Percentiles rank a stretch among this genome's conserved stretches.
phyloP scores from a whole-genome alignment of 495 filamentous ascomycete species.

The Aspergillus indologenus region DNA sequence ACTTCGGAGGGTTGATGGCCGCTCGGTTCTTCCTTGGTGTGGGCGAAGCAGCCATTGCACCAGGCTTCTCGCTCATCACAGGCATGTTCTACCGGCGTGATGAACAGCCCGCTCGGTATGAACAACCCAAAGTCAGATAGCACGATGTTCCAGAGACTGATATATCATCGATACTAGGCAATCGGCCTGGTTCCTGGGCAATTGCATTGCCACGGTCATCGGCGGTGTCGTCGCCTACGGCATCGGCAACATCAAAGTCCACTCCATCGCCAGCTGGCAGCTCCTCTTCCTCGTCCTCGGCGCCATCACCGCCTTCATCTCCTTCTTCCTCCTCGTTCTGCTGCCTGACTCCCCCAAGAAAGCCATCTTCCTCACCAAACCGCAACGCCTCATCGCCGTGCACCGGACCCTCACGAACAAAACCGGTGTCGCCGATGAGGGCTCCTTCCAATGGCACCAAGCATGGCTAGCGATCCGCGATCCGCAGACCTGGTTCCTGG shows the following conservation, averaged over 20 bases:
- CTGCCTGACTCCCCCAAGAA: slow-evolving; percentile 50
- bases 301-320: slow-evolving; percentile 36
- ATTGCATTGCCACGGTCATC: slow-evolving; percentile 45
- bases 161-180: slow-evolving; percentile 27
- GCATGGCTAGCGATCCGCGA: slow-evolving; percentile 48
- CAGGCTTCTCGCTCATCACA: slow-evolving; percentile 53
- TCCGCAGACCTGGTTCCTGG: slow-evolving; percentile 49
- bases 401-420: slow-evolving; percentile 59
- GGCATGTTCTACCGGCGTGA: slow-evolving; percentile 52
- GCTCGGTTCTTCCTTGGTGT: slow-evolving; percentile 54
- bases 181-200: slow-evolving; percentile 39
- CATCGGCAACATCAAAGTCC: slow-evolving; percentile 49
- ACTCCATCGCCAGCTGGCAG: slow-evolving; percentile 39
- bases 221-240: slow-evolving; percentile 56
- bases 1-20: slow-evolving; percentile 47
- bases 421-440: slow-evolving; percentile 54
- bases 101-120: slow-evolving; percentile 51
- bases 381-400: slow-evolving; percentile 50
- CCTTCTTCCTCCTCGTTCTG: slow-evolving; percentile 38
- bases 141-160: slow-evolving; percentile 8
- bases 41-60: slow-evolving; percentile 55
- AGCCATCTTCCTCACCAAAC: slow-evolving; percentile 43
- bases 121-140: no score
- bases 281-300: slow-evolving; percentile 44
- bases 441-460: slow-evolving; percentile 56